Conservation (phyloP, 306 rosid genomes). For the Quercus agrifolia region DNA sequence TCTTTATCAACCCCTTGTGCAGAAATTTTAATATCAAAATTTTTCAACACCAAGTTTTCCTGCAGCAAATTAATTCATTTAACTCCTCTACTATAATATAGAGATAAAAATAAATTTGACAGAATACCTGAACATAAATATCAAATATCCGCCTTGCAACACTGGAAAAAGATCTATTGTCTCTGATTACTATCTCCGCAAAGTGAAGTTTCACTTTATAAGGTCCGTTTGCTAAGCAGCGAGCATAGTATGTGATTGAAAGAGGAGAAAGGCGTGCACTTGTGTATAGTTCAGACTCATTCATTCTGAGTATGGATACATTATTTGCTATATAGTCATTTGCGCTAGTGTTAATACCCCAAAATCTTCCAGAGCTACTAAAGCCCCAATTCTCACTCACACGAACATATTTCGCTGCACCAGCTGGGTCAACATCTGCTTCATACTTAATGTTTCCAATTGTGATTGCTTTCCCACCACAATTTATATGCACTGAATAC, state of each 20-base stretch:
- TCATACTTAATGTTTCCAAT: not conserved
- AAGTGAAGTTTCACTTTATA: slow-evolving; percentile 53
- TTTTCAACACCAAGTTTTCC: slow-evolving; percentile 39
- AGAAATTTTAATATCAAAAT: slow-evolving; percentile 40
- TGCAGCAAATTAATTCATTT: slow-evolving; percentile 19
- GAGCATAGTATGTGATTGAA: slow-evolving; percentile 33
- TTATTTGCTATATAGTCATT: too few species aligned
- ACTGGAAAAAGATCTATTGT: slow-evolving; percentile 14
- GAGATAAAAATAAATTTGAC: slow-evolving; percentile 3
- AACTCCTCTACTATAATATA: slow-evolving; percentile 4
- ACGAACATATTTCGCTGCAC: slow-evolving; percentile 37
- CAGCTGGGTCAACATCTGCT: slow-evolving; percentile 48
- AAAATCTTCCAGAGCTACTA: too few species aligned
- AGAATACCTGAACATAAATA: slow-evolving; percentile 56
- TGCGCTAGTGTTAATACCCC: too few species aligned
- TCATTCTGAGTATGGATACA: too few species aligned
- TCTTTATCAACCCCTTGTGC: slow-evolving; percentile 35
- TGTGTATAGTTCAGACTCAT: too few species aligned
- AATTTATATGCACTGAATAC: too few species aligned
- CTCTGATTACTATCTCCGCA: slow-evolving; percentile 37
- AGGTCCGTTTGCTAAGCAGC: slow-evolving; percentile 62
- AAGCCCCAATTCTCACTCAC: slow-evolving; percentile 20
- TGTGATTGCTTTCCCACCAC: too few species aligned
- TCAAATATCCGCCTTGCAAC: slow-evolving; percentile 62
- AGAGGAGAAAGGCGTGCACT: too few species aligned